These are phyloP conservation scores for Cupressus sempervirens DNA, from an alignment of 75 land plant genomes.

Conservation along the genomic window DNA sequence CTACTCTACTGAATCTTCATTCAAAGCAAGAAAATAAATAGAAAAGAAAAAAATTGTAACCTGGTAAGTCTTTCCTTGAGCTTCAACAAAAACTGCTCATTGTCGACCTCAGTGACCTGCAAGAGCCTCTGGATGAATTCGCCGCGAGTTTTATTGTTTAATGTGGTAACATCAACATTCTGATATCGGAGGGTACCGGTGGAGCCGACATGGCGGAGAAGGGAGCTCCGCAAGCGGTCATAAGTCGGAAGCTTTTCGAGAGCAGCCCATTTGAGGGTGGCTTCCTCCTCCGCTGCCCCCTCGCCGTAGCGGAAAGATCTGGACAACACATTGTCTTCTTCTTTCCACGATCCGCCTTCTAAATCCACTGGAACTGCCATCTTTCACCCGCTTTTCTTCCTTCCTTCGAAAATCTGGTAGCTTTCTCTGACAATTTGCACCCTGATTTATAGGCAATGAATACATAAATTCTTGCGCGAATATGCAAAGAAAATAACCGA, in stretches of 20 bases:
- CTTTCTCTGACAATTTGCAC: too few species aligned
- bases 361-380: not conserved
- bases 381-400: too few species aligned
- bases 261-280: conserved; percentile 76
- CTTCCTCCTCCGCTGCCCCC: conserved; percentile 38
- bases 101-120: conserved; percentile 65
- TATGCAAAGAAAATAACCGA: too few species aligned
- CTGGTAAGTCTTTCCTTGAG: conserved; percentile 60
- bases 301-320: not conserved
- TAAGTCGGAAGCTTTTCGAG: conserved; percentile 76
- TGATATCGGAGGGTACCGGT: conserved; percentile 27
- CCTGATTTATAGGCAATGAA: too few species aligned
- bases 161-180: conserved; percentile 55
- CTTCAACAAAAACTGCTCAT: conserved; percentile 61
- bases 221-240: conserved; percentile 46
- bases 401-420: too few species aligned
- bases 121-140: conserved; percentile 49
- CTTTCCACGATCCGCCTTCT: not conserved
- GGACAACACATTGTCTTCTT: not conserved
- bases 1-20: not conserved
- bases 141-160: conserved; percentile 41
- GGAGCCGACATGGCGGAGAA: conserved; percentile 26
- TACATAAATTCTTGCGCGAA: too few species aligned
- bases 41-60: conserved; percentile 22
- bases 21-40: not conserved